phyloP scores from a whole-genome alignment of 306 rosid genomes.

The Hippophae tibetana region DNA sequence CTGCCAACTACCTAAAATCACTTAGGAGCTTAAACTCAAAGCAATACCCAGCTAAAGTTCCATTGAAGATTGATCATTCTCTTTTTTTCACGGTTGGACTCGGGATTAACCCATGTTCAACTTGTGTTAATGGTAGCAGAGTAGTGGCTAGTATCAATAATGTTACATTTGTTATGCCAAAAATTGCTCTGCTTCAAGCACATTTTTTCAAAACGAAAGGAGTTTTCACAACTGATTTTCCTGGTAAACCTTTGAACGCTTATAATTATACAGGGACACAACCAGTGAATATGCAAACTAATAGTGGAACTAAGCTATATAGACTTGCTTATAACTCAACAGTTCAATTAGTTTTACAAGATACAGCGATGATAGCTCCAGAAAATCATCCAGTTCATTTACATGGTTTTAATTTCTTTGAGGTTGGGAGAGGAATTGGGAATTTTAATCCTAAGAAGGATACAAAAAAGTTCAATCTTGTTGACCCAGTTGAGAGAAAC shows the following conservation, averaged over 20 bases:
- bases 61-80: conserved; percentile 53
- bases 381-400: conserved; percentile 87
- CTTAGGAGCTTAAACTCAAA: conserved; percentile 59
- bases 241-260: conserved; percentile 37
- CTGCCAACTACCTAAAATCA: conserved; percentile 37
- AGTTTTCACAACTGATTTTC: conserved; percentile 73
- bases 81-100: conserved; percentile 67
- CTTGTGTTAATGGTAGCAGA: conserved; percentile 36
- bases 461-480: conserved; percentile 50
- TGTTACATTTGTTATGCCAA: conserved; percentile 70
- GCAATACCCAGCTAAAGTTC: conserved; percentile 57
- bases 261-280: conserved; percentile 57
- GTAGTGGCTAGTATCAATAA: conserved; percentile 73
- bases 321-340: conserved; percentile 69
- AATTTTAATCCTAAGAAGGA: conserved; percentile 57
- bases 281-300: conserved; percentile 45
- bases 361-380: conserved; percentile 66
- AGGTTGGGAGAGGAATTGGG: conserved; percentile 59
- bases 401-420: conserved; percentile 82
- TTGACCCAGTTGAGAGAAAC: conserved; percentile 83
- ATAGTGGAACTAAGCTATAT: conserved; percentile 55
- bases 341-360: conserved; percentile 69
- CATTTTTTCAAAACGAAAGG: conserved; percentile 72
- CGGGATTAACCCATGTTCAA: conserved; percentile 57
- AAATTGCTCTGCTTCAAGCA: conserved; percentile 63